These are phyloP conservation scores for Elsinoe necatrix DNA, from an alignment of 2,329 filamentous ascomycete genomes.

Conservation along the genomic window DNA sequence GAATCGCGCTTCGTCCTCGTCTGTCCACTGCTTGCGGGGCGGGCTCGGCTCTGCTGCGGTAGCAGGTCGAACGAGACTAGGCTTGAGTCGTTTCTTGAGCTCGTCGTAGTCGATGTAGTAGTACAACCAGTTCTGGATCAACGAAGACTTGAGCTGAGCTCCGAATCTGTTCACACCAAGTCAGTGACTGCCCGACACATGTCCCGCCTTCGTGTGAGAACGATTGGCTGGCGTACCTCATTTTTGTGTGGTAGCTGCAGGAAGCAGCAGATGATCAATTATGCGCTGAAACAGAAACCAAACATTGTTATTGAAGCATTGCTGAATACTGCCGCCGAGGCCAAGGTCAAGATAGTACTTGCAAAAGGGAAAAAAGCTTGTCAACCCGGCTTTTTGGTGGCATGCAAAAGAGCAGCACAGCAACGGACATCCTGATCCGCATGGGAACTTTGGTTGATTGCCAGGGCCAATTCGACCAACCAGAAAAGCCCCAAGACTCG, in stretches of 20 bases:
- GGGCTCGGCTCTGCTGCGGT: constrained; percentile 33
- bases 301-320: constrained; percentile 7
- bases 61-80: constrained; percentile 50
- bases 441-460: constrained; percentile 11
- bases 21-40: constrained; percentile 62
- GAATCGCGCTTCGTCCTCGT: constrained; percentile 85
- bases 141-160: constrained; percentile 88
- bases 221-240: constrained; percentile 4
- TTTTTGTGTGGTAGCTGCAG: neutral
- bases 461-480: constrained; percentile 1
- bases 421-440: neutral
- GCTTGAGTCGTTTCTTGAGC: constrained; percentile 79
- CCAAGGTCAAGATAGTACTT: neutral
- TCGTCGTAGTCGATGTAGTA: constrained; percentile 98
- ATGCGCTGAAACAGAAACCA: neutral
- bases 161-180: constrained; percentile 59
- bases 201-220: neutral
- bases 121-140: constrained; percentile 96
- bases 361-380: neutral
- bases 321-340: neutral
- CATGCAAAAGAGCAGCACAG: neutral
- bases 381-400: neutral
- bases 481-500: neutral
- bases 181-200: constrained; percentile 5
- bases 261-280: neutral